phyloP scores from a whole-genome alignment of 768 basidiomycete genomes.

The Leucosporidium creatinivorum region DNA sequence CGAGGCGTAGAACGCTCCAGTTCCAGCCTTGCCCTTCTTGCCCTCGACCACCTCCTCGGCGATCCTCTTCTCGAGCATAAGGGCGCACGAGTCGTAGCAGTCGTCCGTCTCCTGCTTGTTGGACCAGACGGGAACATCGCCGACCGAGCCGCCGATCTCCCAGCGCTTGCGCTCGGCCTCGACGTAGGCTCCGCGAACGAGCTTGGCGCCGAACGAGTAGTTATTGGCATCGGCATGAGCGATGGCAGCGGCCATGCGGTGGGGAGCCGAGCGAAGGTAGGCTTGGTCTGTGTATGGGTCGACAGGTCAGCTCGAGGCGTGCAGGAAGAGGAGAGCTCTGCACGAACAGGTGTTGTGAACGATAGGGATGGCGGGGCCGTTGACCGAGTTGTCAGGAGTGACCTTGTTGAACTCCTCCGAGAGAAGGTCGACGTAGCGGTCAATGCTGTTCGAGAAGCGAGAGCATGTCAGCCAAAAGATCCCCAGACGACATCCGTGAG shows the following conservation, averaged over 20 bases:
- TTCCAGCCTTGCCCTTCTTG: background rate
- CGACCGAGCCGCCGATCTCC: background rate
- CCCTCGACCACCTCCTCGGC: conserved; percentile 15
- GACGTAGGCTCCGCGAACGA: conserved; percentile 39
- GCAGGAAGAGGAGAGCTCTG: background rate
- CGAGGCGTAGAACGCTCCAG: conserved; percentile 35
- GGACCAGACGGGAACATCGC: conserved; percentile 34
- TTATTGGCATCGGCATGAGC: conserved; percentile 30
- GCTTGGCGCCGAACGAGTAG: conserved; percentile 38
- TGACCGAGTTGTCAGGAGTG: background rate
- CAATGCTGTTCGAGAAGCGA: conserved; percentile 19
- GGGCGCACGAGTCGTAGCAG: conserved; percentile 36
- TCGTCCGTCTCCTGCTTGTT: conserved; percentile 37
- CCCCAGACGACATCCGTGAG: too few relatives aligned
- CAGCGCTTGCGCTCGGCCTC: conserved; percentile 28
- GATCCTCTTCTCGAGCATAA: conserved; percentile 28
- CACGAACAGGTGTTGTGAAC: background rate
- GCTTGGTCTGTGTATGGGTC: conserved; percentile 14
- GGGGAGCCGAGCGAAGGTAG: conserved; percentile 30
- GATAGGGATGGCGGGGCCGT: conserved; percentile 5
- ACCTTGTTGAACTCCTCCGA: conserved; percentile 36
- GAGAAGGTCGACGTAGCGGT: conserved; percentile 35
- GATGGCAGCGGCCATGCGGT: conserved; percentile 27
- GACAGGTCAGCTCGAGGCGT: background rate
- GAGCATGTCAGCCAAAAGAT: background rate